Evolutionary conservation across 768 basidiomycete species (phyloP), one percentile per base, ranked within the genome.

Genomic region (Tephrocybe sp.): DNA sequence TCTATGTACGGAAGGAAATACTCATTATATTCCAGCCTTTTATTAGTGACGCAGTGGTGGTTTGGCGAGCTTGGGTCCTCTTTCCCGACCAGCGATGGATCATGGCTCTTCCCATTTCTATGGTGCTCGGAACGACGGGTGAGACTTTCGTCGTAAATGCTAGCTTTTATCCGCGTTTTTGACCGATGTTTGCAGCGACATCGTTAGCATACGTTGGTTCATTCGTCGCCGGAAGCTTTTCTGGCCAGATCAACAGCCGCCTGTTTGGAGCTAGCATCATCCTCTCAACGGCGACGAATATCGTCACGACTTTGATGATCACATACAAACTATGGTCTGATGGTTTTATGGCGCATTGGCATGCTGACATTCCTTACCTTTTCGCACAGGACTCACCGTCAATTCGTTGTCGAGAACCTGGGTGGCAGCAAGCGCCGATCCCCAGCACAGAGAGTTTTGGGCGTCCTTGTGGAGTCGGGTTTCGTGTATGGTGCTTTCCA

Each of bases 1-100:
- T 45, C n/a, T 7, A 17, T 3, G 11, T 61, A n/a, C 59, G 43
- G 68, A 58, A 28, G 64, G 60, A 7, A 55, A n/a, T 36, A 4
- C 34, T 36, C 52, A 0, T 5, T 62, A 51, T 10, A 20, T 42
- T 9, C 40, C 38, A 39, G 53, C 47, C 53, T 2, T 21, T 54
- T n/a, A 49, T 54, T 28, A 45, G 53, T 24, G 53, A 54, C 21
- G 46, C 41, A 7, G 48, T 54, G 1, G 53, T 54, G 8, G 45
- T 54, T 12, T 54, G 53, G 53, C 41, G 53, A 17, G 53, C 47
- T 6, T 54, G 47, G 47, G 46, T 44, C 23, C 43, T 48, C 4
- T 54, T 44, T 32, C 43, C 40, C 10, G 34, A 45, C 2, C 47
- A 33, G 15, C 47, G 26, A 12, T 54, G 48, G 47, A 18, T 48